Evolutionary conservation across 1,139 yeast genomes (phyloP).

Genomic region (Taphrina communis): DNA sequence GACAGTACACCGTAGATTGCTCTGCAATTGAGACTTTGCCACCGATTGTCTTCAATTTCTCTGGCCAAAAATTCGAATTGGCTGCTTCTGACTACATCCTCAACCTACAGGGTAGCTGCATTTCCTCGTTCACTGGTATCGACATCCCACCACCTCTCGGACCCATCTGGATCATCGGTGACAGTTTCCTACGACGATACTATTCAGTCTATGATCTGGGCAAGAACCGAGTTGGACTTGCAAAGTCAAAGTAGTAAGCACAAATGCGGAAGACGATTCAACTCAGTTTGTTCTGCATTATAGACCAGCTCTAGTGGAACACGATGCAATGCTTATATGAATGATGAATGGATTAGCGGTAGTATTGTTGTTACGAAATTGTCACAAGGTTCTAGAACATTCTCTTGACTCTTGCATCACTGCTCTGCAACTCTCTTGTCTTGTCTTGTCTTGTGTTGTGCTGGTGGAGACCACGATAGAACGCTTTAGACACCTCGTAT

Average conservation of each 20-base stretch:
- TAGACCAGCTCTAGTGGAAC: background rate
- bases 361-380: background rate
- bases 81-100: conserved; percentile 87
- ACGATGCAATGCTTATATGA: background rate
- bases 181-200: conserved; percentile 92
- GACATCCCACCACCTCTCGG: conserved; percentile 97
- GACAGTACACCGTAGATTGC: conserved; percentile 94
- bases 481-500: background rate
- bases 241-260: conserved; percentile 61
- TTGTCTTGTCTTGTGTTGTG: no score
- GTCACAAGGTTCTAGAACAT: no score
- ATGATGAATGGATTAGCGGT: background rate
- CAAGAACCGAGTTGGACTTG: conserved; percentile 91
- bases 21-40: conserved; percentile 80
- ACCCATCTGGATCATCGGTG: conserved; percentile 94
- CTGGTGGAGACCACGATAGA: no score
- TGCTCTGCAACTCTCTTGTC: no score
- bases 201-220: conserved; percentile 92
- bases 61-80: conserved; percentile 88
- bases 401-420: no score
- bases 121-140: conserved; percentile 94
- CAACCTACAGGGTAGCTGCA: conserved; percentile 92
- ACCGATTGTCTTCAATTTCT: conserved; percentile 84
- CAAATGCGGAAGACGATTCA: background rate
- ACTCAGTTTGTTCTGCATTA: background rate